Conservation (phyloP, 768 basidiomycete species). For the Boletus vermiculosoides region DNA sequence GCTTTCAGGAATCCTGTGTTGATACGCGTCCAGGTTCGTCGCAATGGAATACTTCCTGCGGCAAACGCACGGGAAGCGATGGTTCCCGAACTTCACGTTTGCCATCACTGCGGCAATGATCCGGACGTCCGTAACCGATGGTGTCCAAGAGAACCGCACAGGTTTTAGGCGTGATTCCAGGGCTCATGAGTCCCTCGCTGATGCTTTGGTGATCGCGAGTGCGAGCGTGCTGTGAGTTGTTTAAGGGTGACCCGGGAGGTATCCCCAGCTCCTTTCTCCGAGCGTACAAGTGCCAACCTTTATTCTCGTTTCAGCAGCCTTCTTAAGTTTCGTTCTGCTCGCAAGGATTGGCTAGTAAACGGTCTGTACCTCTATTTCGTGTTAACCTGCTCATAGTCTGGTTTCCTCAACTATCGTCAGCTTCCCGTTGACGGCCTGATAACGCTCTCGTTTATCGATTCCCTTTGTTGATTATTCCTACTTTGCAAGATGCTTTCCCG, state of each 20-base stretch:
- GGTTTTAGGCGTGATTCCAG: not conserved
- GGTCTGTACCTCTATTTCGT: not conserved
- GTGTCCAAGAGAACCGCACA: not conserved
- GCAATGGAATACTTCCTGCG: not conserved
- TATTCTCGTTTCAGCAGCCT: constrained; percentile 6
- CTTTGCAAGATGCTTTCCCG: constrained; percentile 13
- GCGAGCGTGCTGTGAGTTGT: not conserved
- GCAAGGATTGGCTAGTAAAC: constrained; percentile 25
- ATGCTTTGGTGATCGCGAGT: not conserved
- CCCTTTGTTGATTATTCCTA: not conserved
- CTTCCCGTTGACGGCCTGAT: constrained; percentile 12
- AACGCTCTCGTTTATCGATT: constrained; percentile 6
- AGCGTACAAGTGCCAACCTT: not conserved
- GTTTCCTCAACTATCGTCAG: not conserved
- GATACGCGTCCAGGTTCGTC: not conserved
- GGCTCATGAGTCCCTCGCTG: not conserved
- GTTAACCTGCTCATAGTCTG: not conserved
- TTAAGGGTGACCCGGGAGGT: not conserved
- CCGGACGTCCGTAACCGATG: too few relatives aligned
- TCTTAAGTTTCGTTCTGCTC: constrained; percentile 17
- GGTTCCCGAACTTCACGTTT: not conserved
- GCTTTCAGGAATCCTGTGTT: not conserved
- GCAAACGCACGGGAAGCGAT: not conserved
- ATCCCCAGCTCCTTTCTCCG: not conserved
- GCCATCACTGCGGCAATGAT: not conserved